Evolutionary conservation across 148 eudicot species (phyloP).

Genomic region (Chenopodium album): DNA sequence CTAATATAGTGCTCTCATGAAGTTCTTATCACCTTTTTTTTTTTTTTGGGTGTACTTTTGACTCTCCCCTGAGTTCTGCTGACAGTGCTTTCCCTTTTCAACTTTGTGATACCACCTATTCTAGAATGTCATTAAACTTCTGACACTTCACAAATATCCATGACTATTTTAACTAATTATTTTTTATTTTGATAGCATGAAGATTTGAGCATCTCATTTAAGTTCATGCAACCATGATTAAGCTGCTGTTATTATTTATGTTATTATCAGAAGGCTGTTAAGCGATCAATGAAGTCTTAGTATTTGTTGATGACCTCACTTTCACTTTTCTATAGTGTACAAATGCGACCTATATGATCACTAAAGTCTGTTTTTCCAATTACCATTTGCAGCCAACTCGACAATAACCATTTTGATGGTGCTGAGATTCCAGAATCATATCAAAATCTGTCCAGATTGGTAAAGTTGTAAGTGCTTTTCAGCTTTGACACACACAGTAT

Average conservation of each 20-base stretch:
- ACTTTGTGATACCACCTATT: background rate
- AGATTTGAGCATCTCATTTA: background rate
- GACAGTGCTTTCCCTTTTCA: background rate
- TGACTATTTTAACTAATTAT: background rate
- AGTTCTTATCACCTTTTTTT: background rate
- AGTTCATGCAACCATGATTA: constrained; percentile 1
- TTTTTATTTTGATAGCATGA: background rate
- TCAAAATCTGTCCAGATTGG: constrained; percentile 53
- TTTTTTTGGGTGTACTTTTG: background rate
- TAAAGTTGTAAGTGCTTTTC: constrained; percentile 60
- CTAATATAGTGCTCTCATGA: background rate
- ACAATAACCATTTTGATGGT: constrained; percentile 65
- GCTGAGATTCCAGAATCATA: constrained; percentile 56
- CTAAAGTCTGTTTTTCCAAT: background rate
- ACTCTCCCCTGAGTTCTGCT: background rate
- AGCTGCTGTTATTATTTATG: background rate
- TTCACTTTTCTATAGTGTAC: background rate
- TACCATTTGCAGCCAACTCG: constrained; percentile 65
- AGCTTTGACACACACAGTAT: background rate
- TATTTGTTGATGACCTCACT: background rate
- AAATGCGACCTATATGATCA: constrained; percentile 3
- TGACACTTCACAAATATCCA: background rate
- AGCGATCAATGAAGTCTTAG: background rate
- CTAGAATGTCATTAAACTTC: background rate
- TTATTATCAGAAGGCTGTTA: background rate